These are phyloP conservation scores for Gossypium armourianum DNA, from an alignment of 441 rosid species.

Conservation along the genomic window DNA sequence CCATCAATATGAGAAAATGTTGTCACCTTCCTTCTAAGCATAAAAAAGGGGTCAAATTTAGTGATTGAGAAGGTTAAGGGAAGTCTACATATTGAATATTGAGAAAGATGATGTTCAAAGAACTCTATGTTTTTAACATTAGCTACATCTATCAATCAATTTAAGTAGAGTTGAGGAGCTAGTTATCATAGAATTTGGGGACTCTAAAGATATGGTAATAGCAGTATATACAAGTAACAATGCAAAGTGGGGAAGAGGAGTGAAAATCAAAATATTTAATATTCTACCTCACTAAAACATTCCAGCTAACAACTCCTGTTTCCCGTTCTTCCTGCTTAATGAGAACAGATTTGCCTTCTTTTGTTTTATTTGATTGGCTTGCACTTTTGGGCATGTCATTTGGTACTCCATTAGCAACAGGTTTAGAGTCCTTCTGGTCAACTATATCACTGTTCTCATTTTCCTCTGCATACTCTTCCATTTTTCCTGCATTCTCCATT, in stretches of 20 bases:
- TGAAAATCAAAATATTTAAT: conserved; percentile 14
- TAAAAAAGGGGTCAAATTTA: not conserved
- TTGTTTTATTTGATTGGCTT: conserved; percentile 34
- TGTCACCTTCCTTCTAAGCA: not conserved
- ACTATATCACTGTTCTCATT: conserved; percentile 33
- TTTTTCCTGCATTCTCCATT: conserved; percentile 96
- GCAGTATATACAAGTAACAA: not conserved
- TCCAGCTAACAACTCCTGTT: conserved; percentile 85
- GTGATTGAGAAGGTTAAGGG: not conserved
- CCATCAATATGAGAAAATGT: not conserved
- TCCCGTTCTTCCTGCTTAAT: conserved; percentile 94
- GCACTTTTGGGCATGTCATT: conserved; percentile 32
- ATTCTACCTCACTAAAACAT: conserved; percentile 61
- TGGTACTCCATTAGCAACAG: conserved; percentile 40
- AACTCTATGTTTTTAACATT: not conserved
- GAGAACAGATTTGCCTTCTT: conserved; percentile 76
- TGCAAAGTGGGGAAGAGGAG: not conserved
- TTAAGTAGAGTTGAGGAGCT: conserved; percentile 2
- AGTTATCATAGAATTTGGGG: conserved; percentile 3
- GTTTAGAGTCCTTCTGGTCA: conserved; percentile 34
- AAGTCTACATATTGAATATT: not conserved
- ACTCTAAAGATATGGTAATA: not conserved
- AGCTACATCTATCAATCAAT: conserved; percentile 2
- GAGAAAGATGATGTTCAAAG: not conserved
- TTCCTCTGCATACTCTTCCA: conserved; percentile 74